Conservation (phyloP, 805 yeast genomes). For the Torulaspora maleeae region DNA sequence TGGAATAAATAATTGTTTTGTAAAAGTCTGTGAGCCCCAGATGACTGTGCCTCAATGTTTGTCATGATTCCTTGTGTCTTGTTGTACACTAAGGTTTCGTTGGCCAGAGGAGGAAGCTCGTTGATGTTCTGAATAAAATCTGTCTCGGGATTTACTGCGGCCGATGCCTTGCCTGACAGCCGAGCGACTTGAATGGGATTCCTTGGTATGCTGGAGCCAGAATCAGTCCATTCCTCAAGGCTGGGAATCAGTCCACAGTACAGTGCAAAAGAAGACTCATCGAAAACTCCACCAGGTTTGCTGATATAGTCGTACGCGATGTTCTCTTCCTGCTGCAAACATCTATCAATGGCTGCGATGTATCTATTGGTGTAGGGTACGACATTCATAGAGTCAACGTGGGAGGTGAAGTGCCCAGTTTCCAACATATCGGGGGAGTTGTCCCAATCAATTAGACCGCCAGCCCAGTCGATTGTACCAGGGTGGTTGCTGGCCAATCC, state of each 20-base stretch:
- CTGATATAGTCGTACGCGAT: slow-evolving; percentile 12
- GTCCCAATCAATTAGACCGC: slow-evolving; percentile 83
- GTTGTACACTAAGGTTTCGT: slow-evolving; percentile 9
- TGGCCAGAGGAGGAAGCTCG: slow-evolving; percentile 2
- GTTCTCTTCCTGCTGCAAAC: slow-evolving; percentile 7
- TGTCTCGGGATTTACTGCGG: slow-evolving; percentile 4
- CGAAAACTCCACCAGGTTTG: slow-evolving; percentile 5
- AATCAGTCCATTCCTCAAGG: slow-evolving; percentile 8
- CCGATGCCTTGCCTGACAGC: background rate
- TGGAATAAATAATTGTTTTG: slow-evolving; percentile 3
- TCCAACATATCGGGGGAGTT: slow-evolving; percentile 59
- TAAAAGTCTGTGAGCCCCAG: background rate
- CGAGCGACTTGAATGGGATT: slow-evolving; percentile 1
- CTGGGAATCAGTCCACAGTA: slow-evolving; percentile 20
- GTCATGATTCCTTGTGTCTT: background rate
- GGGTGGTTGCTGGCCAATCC: slow-evolving; percentile 49
- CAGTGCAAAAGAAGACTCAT: slow-evolving; percentile 18
- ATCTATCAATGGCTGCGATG: slow-evolving; percentile 12
- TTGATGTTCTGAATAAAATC: slow-evolving; percentile 10
- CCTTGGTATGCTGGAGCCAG: slow-evolving; percentile 11
- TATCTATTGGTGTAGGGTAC: slow-evolving; percentile 50
- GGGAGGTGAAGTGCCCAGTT: slow-evolving; percentile 71
- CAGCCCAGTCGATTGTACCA: slow-evolving; percentile 82
- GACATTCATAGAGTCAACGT: slow-evolving; percentile 52
- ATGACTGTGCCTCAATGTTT: background rate